Base-by-base conservation (phyloP, 164 flowering plant species). In the Liriodendron chinense region DNA sequence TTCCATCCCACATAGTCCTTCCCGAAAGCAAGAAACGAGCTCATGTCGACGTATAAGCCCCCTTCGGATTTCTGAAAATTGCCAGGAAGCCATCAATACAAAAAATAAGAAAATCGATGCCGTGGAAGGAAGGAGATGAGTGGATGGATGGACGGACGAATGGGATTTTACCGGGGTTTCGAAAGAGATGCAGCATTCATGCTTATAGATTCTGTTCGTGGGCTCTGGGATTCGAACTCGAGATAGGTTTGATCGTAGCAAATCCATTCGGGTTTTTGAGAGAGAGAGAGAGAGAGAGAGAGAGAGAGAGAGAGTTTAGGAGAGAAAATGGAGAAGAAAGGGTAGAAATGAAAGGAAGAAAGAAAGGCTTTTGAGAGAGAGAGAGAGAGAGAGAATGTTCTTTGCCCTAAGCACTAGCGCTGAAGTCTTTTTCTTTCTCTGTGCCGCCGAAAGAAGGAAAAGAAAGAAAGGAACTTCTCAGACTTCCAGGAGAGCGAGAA, bases 151-250 rank as follows among this genome's bases (percentile, higher is more conserved):
- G n/a, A 47, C 22, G 43, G 66, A 66, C 1, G 20, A 10, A n/a
- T 23, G 49, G 9, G 25, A 16, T 24, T 18, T 18, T 85, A 96
- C 99, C 86, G 97, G 97, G 73, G 97, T 85, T 47, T 89, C 97
- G 78, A 92, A 96, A 16, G 97, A 88, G 75, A 96, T 72, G 85
- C 98, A 94, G 84, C 99, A 96, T 83, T 96, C 99, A 3, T 92
- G 93, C 80, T 96, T 96, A 92, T 87, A 94, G 81, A 96, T 90
- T 70, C 99, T 97, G 81, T 90, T 90, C 56, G 98, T 92, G 1
- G 99, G 99, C 74, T 92, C 97, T 10, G 99, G 99, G 70, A 94
- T 94, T 78, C 98, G 92, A 79, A 96, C 95, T 23, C 91, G 88
- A 22, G 89, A 85, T 59, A 96, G 87, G 77, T 88, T 83, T 71